Conservation (phyloP, 768 basidiomycete species). For the Coprinellus micaceus region DNA sequence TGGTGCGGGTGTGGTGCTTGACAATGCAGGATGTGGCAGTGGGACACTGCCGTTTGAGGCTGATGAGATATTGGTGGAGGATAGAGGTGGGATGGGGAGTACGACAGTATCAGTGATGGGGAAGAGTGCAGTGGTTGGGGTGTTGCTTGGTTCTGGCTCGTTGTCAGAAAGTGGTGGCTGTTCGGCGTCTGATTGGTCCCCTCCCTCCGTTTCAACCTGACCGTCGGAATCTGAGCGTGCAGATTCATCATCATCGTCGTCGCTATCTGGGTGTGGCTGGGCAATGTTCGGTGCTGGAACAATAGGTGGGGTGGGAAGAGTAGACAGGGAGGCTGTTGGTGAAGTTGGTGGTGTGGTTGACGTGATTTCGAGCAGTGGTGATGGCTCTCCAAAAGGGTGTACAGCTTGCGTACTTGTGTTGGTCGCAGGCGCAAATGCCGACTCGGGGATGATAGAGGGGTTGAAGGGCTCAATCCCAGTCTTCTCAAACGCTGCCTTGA, state of each 20-base stretch:
- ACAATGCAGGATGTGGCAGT: neutral
- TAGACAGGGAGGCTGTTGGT: no score
- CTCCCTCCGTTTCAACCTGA: neutral
- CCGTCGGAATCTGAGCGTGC: neutral
- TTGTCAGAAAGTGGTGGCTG: neutral
- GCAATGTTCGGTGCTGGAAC: no score
- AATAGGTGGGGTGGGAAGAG: no score
- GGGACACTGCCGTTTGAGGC: neutral
- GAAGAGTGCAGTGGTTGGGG: neutral
- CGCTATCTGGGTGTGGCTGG: neutral
- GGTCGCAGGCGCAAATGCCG: conserved; percentile 20
- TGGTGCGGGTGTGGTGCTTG: neutral
- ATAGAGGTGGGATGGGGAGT: no score
- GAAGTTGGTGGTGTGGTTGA: no score
- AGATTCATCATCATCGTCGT: neutral
- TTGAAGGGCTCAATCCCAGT: conserved; percentile 29
- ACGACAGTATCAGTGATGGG: neutral
- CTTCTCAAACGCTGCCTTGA: conserved; percentile 25
- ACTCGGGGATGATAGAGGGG: conserved; percentile 15
- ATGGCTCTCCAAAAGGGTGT: conserved; percentile 20
- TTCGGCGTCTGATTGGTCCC: neutral
- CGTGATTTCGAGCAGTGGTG: conserved; percentile 9
- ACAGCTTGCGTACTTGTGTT: conserved; percentile 24
- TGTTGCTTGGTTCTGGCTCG: neutral
- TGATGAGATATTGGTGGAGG: neutral